Percentiles rank a stretch among this genome's conserved stretches.
phyloP scores from a whole-genome alignment of 2,329 filamentous ascomycete genomes.

The Sporothrix protearum region DNA sequence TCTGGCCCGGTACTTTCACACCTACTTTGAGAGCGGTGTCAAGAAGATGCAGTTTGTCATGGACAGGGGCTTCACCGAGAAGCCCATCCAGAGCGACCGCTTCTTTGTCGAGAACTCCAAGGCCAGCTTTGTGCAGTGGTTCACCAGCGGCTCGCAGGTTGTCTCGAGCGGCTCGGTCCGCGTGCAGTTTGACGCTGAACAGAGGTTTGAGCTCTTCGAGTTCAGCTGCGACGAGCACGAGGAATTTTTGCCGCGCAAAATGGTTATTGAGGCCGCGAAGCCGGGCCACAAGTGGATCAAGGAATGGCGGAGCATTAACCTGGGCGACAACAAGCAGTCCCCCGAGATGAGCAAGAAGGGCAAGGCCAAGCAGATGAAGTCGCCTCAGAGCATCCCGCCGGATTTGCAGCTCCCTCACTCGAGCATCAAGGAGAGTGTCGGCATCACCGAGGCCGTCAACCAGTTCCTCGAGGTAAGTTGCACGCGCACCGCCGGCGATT shows the following conservation, averaged over 20 bases:
- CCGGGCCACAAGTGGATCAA: conserved; percentile 63
- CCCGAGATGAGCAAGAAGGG: conserved; percentile 66
- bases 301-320: conserved; percentile 60
- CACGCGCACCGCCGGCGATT: too few species aligned
- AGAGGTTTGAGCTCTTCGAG: conserved; percentile 81
- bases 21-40: conserved; percentile 82
- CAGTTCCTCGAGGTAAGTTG: conserved; percentile 60
- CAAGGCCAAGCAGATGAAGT: conserved; percentile 58
- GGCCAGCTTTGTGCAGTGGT: conserved; percentile 85
- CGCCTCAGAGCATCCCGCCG: conserved; percentile 56
- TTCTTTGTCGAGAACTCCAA: conserved; percentile 72
- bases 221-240: conserved; percentile 73
- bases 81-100: conserved; percentile 57
- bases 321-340: conserved; percentile 55
- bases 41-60: conserved; percentile 81
- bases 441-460: conserved; percentile 58
- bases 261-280: conserved; percentile 58
- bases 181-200: conserved; percentile 72
- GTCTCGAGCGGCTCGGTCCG: conserved; percentile 73
- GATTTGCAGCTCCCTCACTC: conserved; percentile 60
- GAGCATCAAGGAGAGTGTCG: conserved; percentile 53
- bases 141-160: conserved; percentile 76
- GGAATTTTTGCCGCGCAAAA: conserved; percentile 74
- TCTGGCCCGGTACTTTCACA: conserved; percentile 83
- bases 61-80: conserved; percentile 60